These are phyloP conservation scores for Abrus precatorius DNA, from an alignment of 306 rosid species.

Conservation along the genomic window DNA sequence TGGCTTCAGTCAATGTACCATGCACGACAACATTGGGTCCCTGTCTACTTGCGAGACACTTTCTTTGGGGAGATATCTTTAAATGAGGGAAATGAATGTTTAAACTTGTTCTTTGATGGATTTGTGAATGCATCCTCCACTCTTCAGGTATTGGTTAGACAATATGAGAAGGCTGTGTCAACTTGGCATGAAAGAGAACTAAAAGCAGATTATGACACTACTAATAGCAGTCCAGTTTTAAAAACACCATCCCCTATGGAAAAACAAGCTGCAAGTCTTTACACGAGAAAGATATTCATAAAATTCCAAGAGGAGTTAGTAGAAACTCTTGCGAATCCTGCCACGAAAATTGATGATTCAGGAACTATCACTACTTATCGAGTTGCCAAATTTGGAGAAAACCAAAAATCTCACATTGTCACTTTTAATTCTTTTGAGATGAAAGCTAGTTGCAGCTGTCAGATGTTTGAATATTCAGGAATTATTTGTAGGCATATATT, in stretches of 20 bases:
- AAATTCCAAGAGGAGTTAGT: constrained; percentile 93
- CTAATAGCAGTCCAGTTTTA: constrained; percentile 64
- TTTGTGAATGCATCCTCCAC: constrained; percentile 77
- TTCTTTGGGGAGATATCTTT: constrained; percentile 78
- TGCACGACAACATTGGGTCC: constrained; percentile 83
- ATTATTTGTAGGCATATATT: constrained; percentile 87
- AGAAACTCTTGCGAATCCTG: constrained; percentile 91
- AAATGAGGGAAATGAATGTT: constrained; percentile 59
- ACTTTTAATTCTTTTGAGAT: constrained; percentile 70
- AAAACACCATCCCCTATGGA: constrained; percentile 96
- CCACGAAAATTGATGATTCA: constrained; percentile 78
- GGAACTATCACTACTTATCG: constrained; percentile 80
- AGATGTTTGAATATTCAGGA: constrained; percentile 89
- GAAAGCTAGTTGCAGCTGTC: constrained; percentile 92
- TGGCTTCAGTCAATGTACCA: constrained; percentile 88
- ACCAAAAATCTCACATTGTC: constrained; percentile 74
- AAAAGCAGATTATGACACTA: constrained; percentile 85
- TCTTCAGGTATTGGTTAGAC: constrained; percentile 74
- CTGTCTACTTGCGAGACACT: constrained; percentile 74
- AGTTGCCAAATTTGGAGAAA: constrained; percentile 89
- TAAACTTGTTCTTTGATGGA: constrained; percentile 80
- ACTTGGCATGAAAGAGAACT: constrained; percentile 82
- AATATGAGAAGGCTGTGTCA: constrained; percentile 81
- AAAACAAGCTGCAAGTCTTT: constrained; percentile 87
- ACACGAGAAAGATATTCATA: constrained; percentile 79